Base-by-base conservation (phyloP, 169 alveolate genomes). In the Cryptosporidium canis region DNA sequence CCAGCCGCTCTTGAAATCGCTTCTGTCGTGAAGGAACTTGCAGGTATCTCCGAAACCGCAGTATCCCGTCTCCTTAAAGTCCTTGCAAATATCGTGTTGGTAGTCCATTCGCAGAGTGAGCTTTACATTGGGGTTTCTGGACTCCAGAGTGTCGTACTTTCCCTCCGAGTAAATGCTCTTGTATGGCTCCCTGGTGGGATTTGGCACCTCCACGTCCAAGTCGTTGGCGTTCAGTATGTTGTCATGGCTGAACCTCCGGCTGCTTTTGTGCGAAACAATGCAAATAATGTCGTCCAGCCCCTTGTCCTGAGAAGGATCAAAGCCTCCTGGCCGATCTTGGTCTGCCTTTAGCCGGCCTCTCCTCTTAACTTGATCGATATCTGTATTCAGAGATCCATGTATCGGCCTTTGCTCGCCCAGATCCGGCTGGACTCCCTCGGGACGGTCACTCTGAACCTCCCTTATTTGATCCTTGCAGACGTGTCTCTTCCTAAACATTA, bases 21-120 rank as follows among this genome's bases (percentile, higher is more conserved):
- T 92, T 64, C 99, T 90, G 92, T 98, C 99, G 92, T 98, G 99
- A 51, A 98, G 93, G 90, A 96, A 98, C 70, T 95, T 94, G 91
- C 99, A 98, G 41, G 98, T 94, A 66, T 98, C 99, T 48, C 99
- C 99, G 90, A 95, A 98, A 1, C 98, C 98, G 83, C 99, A 98
- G 91, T 96, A 95, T 7, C 99, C 99, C 12, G 99, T 96, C 82
- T 97, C 99, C 87, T 96, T 96, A 90, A 93, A 98, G 92, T 97
- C 99, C 90, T 98, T 98, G 91, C 99, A 98, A 33, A 97, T 85
- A 66, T 96, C 98, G 7, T 99, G 99, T 53, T 97, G 97, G 92
- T 96, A 97, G 92, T 98, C 99, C 56, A 97, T 93, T 72, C 98
- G 92, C 66, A 95, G 91, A 21, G 99, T 96, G 56, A 96, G 90